Conservation (phyloP, 2,329 filamentous ascomycete genomes). For the Aurifilum marmelostoma region DNA sequence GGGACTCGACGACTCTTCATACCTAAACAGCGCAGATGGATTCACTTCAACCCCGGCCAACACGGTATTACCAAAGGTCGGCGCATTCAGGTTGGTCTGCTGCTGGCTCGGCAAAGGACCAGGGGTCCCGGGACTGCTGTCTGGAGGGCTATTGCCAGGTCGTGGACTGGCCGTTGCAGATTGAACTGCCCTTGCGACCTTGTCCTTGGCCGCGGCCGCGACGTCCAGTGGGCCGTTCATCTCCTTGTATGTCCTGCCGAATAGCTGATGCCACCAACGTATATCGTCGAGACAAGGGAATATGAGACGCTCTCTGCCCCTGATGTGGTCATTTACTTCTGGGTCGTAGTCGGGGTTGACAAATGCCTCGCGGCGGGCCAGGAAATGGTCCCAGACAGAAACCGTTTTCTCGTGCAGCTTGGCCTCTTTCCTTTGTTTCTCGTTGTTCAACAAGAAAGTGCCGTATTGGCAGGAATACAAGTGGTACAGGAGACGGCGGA, state of each 20-base stretch:
- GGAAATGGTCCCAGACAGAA: conserved; percentile 96
- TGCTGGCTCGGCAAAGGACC: conserved; percentile 41
- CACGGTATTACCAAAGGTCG: conserved; percentile 27
- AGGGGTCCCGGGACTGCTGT: conserved; percentile 35
- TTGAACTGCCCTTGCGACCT: conserved; percentile 38
- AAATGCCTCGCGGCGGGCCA: conserved; percentile 80
- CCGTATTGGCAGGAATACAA: conserved; percentile 96
- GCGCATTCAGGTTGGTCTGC: conserved; percentile 31
- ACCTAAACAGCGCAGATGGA: neutral
- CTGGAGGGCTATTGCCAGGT: conserved; percentile 42
- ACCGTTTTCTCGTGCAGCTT: conserved; percentile 71
- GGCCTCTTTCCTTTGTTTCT: conserved; percentile 80
- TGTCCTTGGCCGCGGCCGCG: conserved; percentile 54
- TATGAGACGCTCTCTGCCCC: conserved; percentile 80
- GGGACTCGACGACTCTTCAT: neutral
- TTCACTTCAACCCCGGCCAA: conserved; percentile 27
- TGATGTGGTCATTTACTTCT: conserved; percentile 74
- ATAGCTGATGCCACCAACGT: conserved; percentile 92
- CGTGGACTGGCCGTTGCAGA: conserved; percentile 44
- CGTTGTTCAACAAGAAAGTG: conserved; percentile 93
- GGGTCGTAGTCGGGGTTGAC: conserved; percentile 78
- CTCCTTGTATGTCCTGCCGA: conserved; percentile 83
- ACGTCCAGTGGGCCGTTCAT: conserved; percentile 78
- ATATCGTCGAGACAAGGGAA: conserved; percentile 77
- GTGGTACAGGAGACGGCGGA: conserved; percentile 88